phyloP scores from a whole-genome alignment of 2,329 filamentous ascomycete genomes.

The Fusarium euwallaceae region DNA sequence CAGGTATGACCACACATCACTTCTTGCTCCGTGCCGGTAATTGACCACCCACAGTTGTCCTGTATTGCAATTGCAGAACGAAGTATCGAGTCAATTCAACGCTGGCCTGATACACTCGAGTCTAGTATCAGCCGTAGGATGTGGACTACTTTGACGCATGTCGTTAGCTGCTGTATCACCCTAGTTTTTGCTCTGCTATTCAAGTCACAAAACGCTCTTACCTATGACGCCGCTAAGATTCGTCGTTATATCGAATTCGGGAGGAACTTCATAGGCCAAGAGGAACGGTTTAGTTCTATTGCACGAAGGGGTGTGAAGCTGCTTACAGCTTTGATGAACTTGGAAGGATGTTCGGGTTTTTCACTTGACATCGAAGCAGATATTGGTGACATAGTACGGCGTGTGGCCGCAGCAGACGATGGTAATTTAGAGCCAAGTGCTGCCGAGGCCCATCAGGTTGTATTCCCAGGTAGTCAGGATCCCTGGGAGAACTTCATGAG shows the following conservation, averaged over 20 bases:
- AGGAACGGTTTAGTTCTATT: background rate
- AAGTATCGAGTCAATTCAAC: background rate
- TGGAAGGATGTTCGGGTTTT: background rate
- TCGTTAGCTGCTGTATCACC: background rate
- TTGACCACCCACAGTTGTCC: background rate
- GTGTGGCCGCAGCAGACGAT: background rate
- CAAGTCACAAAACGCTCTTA: background rate
- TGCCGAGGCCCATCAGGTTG: background rate
- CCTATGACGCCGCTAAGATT: background rate
- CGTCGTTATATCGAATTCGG: background rate
- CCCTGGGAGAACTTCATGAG: background rate
- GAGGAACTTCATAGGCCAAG: background rate
- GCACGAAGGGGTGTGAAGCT: background rate
- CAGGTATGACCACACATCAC: background rate
- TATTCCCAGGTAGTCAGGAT: background rate
- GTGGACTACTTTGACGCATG: background rate
- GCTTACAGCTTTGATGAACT: background rate
- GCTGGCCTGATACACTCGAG: background rate
- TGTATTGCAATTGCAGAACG: background rate
- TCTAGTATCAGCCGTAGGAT: background rate
- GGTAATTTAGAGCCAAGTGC: background rate
- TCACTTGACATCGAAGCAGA: background rate
- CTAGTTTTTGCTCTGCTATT: background rate
- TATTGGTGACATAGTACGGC: background rate
- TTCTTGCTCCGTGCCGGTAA: background rate